A percentile compares a stretch with the other conserved stretches of the same genome.
Conservation (phyloP, 164 flowering plant species). For the Brasenia schreberi region DNA sequence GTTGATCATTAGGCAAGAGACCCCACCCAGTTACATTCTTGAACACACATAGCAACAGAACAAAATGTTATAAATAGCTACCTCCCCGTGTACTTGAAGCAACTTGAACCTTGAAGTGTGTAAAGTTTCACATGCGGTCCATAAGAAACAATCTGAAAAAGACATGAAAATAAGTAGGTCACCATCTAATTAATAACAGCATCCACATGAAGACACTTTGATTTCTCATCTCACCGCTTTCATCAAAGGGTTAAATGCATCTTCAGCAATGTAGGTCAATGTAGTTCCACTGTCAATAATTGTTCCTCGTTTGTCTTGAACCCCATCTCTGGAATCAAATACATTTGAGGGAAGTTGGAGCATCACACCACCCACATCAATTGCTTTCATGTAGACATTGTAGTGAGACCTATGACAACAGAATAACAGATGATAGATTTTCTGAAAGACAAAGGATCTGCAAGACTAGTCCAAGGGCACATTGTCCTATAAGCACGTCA, state of each 20-base stretch:
- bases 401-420: constrained; percentile 65
- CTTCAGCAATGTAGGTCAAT: constrained; percentile 67
- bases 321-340: constrained; percentile 27
- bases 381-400: constrained; percentile 57
- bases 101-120: background rate
- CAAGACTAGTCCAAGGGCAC: background rate
- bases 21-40: background rate
- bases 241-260: constrained; percentile 35
- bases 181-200: background rate
- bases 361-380: constrained; percentile 59
- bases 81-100: constrained; percentile 10
- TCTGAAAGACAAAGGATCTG: background rate
- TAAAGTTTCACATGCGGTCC: constrained; percentile 3
- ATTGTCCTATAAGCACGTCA: background rate
- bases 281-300: constrained; percentile 96
- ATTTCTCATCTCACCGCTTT: background rate
- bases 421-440: background rate
- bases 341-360: constrained; percentile 56
- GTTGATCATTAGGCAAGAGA: too few species aligned
- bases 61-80: background rate
- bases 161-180: background rate
- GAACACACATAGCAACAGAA: background rate
- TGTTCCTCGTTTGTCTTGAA: constrained; percentile 28
- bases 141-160: constrained; percentile 7
- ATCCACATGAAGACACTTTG: background rate